These are phyloP conservation scores for Linderniella brevidens DNA, from an alignment of 257 asterid species.

Conservation along the genomic window DNA sequence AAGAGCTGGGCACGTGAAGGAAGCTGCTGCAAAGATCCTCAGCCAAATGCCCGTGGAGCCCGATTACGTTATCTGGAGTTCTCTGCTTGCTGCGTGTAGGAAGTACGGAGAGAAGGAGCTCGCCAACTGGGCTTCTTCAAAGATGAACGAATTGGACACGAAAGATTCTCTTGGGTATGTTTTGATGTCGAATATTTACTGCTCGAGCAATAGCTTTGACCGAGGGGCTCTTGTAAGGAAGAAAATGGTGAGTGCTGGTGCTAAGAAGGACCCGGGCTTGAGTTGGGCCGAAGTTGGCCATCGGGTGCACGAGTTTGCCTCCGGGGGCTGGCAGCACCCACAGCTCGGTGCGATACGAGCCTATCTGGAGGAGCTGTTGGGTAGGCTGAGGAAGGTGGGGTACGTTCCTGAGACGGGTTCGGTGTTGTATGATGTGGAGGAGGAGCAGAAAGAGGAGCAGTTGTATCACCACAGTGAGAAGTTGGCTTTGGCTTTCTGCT, in stretches of 20 bases:
- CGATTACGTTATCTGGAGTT: conserved; percentile 77
- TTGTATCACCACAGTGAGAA: conserved; percentile 73
- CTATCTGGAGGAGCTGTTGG: conserved; percentile 21
- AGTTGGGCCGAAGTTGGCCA: conserved; percentile 40
- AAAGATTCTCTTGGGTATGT: conserved; percentile 60
- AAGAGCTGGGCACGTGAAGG: conserved; percentile 54
- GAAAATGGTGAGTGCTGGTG: conserved; percentile 37
- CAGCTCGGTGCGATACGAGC: conserved; percentile 25
- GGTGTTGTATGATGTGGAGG: conserved; percentile 59
- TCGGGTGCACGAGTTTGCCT: conserved; percentile 7
- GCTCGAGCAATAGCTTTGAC: conserved; percentile 23
- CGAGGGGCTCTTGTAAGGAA: conserved; percentile 31
- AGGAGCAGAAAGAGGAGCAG: conserved; percentile 87
- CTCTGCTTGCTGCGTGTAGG: conserved; percentile 72
- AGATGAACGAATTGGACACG: conserved; percentile 51
- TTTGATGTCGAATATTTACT: conserved; percentile 29
- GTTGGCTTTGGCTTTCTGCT: conserved; percentile 50
- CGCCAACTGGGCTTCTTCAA: conserved; percentile 43
- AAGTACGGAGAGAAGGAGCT: conserved; percentile 49
- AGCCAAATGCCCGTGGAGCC: conserved; percentile 51
- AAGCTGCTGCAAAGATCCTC: conserved; percentile 54
- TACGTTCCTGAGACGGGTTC: conserved; percentile 36
- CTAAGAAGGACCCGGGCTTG: conserved; percentile 61
- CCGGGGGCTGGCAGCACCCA: conserved; percentile 8
- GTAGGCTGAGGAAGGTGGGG: conserved; percentile 24